Percentiles rank a stretch among this genome's conserved stretches.
Conservation (phyloP, 192 early-diverging fungal genomes). For the Backusella morwellensis region DNA sequence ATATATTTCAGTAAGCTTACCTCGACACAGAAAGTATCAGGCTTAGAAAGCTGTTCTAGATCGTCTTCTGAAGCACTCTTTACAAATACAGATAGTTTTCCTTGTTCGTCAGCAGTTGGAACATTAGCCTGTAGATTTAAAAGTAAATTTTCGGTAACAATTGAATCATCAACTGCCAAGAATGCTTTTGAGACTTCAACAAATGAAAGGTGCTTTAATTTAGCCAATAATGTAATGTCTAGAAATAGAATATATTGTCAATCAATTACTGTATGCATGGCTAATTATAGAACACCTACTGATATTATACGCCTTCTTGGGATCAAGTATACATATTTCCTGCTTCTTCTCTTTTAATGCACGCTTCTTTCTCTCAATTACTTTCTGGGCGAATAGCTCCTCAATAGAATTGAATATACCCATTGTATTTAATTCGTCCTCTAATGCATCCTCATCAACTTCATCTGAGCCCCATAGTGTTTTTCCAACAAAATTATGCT, state of each 20-base stretch:
- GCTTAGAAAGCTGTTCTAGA: constrained; percentile 57
- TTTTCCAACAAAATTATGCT: constrained; percentile 55
- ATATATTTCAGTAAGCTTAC: constrained; percentile 16
- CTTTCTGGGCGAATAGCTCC: constrained; percentile 70
- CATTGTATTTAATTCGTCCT: constrained; percentile 51
- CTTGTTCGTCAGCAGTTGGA: constrained; percentile 75
- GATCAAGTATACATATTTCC: constrained; percentile 69
- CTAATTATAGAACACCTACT: constrained; percentile 23
- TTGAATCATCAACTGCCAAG: constrained; percentile 61
- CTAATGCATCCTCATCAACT: constrained; percentile 49
- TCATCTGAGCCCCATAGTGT: constrained; percentile 63
- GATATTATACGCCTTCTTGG: constrained; percentile 69
- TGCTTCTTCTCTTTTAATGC: constrained; percentile 47
- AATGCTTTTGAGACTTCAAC: constrained; percentile 63
- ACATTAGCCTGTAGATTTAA: constrained; percentile 66
- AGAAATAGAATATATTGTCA: neutral
- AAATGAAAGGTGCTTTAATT: constrained; percentile 68
- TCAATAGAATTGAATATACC: constrained; percentile 69
- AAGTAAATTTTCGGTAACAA: constrained; percentile 62
- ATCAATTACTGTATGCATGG: neutral
- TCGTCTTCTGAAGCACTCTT: constrained; percentile 62
- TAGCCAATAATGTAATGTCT: constrained; percentile 38
- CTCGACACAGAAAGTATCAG: constrained; percentile 74
- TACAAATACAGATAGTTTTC: constrained; percentile 66
- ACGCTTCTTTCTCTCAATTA: constrained; percentile 40